These are phyloP conservation scores for Lepidium sativum DNA, from an alignment of 345 rosid genomes.

Conservation along the genomic window DNA sequence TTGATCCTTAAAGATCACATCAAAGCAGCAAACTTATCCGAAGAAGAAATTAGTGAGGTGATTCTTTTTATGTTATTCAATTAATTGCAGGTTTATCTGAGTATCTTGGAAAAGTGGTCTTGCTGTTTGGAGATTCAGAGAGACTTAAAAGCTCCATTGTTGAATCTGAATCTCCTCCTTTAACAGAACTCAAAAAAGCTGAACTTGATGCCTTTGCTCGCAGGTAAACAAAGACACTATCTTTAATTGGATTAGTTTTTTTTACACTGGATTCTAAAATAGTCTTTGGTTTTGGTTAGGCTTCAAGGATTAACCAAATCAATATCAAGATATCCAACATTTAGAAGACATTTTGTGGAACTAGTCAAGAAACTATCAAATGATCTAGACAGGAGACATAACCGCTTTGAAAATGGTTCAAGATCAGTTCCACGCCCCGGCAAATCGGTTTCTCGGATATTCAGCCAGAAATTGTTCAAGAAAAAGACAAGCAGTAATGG, in stretches of 20 bases:
- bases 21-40: conserved; percentile 56
- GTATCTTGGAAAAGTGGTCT: conserved; percentile 61
- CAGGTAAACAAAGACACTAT: conserved; percentile 37
- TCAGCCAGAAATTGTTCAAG: conserved; percentile 55
- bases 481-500: conserved; percentile 39
- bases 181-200: conserved; percentile 66
- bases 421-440: conserved; percentile 38
- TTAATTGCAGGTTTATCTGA: too few species aligned
- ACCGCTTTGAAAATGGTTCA: conserved; percentile 22
- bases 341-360: conserved; percentile 46
- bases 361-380: conserved; percentile 49
- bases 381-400: conserved; percentile 48
- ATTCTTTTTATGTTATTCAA: too few species aligned
- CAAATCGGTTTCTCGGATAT: conserved; percentile 45
- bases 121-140: conserved; percentile 52
- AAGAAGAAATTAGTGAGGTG: too few species aligned
- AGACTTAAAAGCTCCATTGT: conserved; percentile 43
- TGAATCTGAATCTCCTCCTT: conserved; percentile 47
- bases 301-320: conserved; percentile 81
- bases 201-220: conserved; percentile 92
- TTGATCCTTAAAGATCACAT: conserved; percentile 86
- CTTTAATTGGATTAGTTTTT: not conserved
- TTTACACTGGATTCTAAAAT: not conserved
- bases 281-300: conserved; percentile 27
- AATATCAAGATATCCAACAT: conserved; percentile 79